Base-by-base conservation (phyloP, 2,329 filamentous ascomycete species). In the Epicoccum nigrum region DNA sequence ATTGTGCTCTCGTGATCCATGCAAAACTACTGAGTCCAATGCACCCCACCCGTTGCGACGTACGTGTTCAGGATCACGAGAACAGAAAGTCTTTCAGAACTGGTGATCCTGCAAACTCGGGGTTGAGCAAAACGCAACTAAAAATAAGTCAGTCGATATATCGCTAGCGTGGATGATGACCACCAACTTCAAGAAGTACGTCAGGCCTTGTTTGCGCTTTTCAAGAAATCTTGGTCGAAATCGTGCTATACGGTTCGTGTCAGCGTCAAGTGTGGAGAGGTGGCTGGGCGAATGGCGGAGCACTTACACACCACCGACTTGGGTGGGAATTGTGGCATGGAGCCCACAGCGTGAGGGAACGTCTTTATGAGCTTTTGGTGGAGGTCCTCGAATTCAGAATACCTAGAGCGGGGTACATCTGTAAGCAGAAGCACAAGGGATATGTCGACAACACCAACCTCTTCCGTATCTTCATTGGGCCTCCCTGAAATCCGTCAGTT, bases 31-130 rank as follows among this genome's bases (percentile, higher is more conserved):
- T 9, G 9, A 25, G 1, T 2, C 6, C 23, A 30, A 54, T 23
- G 19, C 33, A 41, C 11, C 6, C 8, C 4, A 35, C 13, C 12
- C 52, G 45, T 40, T 9, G 21, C 31, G 27, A 25, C 9, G 20
- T 30, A 27, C 7, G 16, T n/a, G 13, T 27, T 7, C 15, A n/a
- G 2, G 33, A 11, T 40, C 27, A 75, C 45, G 79, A 79, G 71
- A 96, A 94, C 42, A 97, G 80, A 69, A 97, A 97, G 51, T 96
- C 91, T 70, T 94, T 96, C 34, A 96, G 80, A 2, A 96, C 85
- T 0, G 92, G 90, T n/a, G 90, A 94, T 9, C 89, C 89, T 27
- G 92, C 90, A 69, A 97, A 97, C 72, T 97, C 92, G 0, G 93
- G 93, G 72, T 97, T 97, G 23, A 97, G 77, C 59, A 97, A 76